Base-by-base conservation (phyloP, 2,329 filamentous ascomycete species). In the Hysterium pulicare region DNA sequence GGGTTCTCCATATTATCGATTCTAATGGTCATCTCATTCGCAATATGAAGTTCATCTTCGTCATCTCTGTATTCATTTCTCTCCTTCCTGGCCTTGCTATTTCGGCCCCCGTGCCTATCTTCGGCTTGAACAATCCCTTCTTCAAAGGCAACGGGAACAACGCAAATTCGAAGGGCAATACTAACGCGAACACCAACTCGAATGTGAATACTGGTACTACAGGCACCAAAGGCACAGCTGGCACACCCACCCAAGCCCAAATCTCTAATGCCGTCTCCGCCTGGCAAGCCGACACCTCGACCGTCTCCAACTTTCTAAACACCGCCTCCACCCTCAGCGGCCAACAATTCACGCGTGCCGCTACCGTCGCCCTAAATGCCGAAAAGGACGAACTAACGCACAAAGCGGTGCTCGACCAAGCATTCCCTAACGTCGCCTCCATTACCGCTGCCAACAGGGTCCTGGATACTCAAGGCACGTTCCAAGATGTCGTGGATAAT, bases 401-500 rank as follows among this genome's bases (percentile, higher is more conserved):
- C 48, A 68, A 68, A 52, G 62, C 60, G 34, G 59, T 62, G 44
- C 62, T 66, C 40, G 63, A 66, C 34, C 26, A 36, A 22, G 24
- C 20, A 11, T 36, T 40, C n/a, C 55, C 59, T 35, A 35, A 42
- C 33, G 31, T 41, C 21, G 36, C 36, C 24, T 47, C 48, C 22
- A 58, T 67, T 38, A 54, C 58, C 34, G 57, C 57, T 35, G 64
- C 64, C 40, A 67, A 66, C 53, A 59, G 58, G 49, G 67, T 63
- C 21, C 59, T 67, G 35, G 62, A 55, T 7, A 62, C 57, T 23
- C 60, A 57, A 7, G 64, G 64, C 47, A 50, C 59, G 24, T 67
- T 67, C 59, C 60, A 64, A 50, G 62, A 64, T 49, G 64, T 67
- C 33, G 64, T 67, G 43, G 52, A 62, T 53, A 67, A 64, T 55